Base-by-base conservation (phyloP, 2,329 filamentous ascomycete genomes). In the Reticulascus tulasneorum region DNA sequence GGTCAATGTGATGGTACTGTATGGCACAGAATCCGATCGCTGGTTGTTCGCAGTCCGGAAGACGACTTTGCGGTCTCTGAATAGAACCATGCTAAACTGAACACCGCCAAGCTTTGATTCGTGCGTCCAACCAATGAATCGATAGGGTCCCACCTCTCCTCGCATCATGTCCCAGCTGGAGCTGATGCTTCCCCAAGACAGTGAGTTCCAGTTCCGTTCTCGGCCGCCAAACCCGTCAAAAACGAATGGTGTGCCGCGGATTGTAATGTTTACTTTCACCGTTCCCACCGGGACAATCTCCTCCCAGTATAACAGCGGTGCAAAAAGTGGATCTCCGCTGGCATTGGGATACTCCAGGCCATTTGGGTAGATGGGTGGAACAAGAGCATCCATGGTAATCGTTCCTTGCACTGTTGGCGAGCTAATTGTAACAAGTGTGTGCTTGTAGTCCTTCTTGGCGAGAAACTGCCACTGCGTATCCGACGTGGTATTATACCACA, bases 141-240 rank as follows among this genome's bases (percentile, higher is more conserved):
- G 35, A 28, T 44, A 44, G 7, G 41, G 41, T 17, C 41, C 41
- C 24, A 35, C 41, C 32, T 38, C 29, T 13, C 26, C 27, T 29
- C 41, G 34, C 15, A 12, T 32, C 41, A 44, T 44, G 16, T 44
- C 41, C 41, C 41, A 44, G 9, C 35, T 42, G 8, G 27, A 23
- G 22, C 41, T 44, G 31, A 41, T 42, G 6, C 32, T 38, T 17
- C 34, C 41, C 41, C 41, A 44, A 8, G 41, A 35, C 13, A 33
- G 38, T n/a, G 41, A 31, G 22, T 41, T 41, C 41, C 41, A 44
- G 27, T 44, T 44, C 33, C 38, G 37, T 23, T 44, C 41, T 36
- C 41, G 38, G 6, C 41, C 41, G 7, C 41, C 38, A 20, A 44
- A 30, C 7, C 41, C 38, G 24, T 26, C 23, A 19, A 44, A 27